Evolutionary conservation across 2,329 filamentous ascomycete genomes (phyloP), one percentile per base, ranked within the genome.

Genomic region (Xylaria arbuscula): DNA sequence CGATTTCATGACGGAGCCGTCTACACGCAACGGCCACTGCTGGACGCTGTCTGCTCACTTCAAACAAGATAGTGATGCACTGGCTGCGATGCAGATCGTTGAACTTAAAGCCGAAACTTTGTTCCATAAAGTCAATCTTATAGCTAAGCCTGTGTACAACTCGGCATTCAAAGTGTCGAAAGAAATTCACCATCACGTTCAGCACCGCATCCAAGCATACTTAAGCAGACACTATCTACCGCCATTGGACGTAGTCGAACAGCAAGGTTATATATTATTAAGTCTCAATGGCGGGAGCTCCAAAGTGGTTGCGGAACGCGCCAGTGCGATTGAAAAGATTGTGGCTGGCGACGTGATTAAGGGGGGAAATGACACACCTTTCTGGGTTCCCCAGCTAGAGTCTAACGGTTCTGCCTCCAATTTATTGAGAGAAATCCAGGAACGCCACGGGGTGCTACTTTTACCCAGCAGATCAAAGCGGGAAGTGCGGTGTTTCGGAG

Each of bases 401-500:
- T 36, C 6, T 28, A 66, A 69, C 28, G 62, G 66, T 5, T 8
- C 57, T n/a, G 57, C 57, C 34, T 54, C 57, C 15, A 69, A 66
- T 17, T 2, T 47, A 48, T 42, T 69, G 42, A 62, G 51, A 38
- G 66, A 65, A 17, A 66, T 66, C 19, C 66, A 69, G 47, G 8
- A 50, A 47, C 19, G 13, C 1, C 58, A 69, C 22, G 62, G 22
- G 38, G 56, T 69, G 17, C 6, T 69, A 10, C 62, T 69, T 5
- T 32, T 69, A 17, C 42, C 58, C 51, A 69, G 58, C 32, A 61
- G 53, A 62, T 62, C 63, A 53, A 69, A 66, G 40, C 57, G 66
- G 15, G 66, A 69, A 40, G 32, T 69, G 10, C 62, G 66, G 11
- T 69, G 10, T 51, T 69, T 69, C 36, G 66, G 66, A 53, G 57